Evolutionary conservation across 257 asterid genomes (phyloP).

Genomic region (Penstemon davidsonii): DNA sequence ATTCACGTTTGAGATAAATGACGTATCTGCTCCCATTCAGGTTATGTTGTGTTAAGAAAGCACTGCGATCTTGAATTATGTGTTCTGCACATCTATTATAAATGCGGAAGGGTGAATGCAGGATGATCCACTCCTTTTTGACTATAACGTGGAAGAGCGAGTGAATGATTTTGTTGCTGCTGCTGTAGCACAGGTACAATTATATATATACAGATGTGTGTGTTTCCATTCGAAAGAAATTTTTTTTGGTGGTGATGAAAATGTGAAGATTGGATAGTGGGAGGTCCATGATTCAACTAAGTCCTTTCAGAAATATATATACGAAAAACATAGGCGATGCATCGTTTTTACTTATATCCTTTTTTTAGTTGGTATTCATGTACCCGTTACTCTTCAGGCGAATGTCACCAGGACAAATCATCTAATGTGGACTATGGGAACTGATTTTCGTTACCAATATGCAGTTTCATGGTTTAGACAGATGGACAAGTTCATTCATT

Average conservation of each 20-base stretch:
- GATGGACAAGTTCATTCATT: constrained; percentile 83
- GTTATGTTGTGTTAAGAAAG: constrained; percentile 34
- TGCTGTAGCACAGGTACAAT: constrained; percentile 64
- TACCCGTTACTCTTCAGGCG: constrained; percentile 47
- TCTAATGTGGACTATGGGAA: constrained; percentile 84
- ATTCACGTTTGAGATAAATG: constrained; percentile 72
- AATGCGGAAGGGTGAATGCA: constrained; percentile 34
- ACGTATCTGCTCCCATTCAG: constrained; percentile 72
- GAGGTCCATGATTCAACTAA: constrained; percentile 12
- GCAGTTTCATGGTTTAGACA: constrained; percentile 79
- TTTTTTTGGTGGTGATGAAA: background rate
- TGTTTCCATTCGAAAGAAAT: background rate
- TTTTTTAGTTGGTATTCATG: constrained; percentile 12
- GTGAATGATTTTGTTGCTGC: constrained; percentile 80
- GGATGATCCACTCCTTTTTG: constrained; percentile 74
- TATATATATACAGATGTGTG: background rate
- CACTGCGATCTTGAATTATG: constrained; percentile 22
- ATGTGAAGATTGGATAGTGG: constrained; percentile 13
- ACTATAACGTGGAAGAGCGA: constrained; percentile 71
- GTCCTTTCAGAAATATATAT: background rate
- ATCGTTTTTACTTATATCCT: constrained; percentile 9
- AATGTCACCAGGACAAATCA: constrained; percentile 71
- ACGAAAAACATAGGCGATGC: constrained; percentile 1
- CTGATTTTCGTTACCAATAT: constrained; percentile 77
- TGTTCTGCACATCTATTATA: constrained; percentile 22